phyloP scores from a whole-genome alignment of 2,329 filamentous ascomycete species.

The Penicillium sp. region DNA sequence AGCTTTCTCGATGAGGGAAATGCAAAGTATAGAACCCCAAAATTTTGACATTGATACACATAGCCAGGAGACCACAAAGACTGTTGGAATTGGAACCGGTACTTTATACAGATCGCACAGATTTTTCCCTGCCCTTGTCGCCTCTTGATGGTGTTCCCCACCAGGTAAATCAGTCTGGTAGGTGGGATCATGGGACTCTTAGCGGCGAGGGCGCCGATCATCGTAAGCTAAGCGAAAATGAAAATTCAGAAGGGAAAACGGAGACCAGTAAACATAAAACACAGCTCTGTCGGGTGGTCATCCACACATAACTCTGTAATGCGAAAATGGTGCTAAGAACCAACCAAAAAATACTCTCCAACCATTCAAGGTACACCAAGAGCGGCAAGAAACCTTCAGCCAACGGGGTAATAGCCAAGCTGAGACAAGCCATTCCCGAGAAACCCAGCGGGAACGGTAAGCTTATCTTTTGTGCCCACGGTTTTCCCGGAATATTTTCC shows the following conservation, averaged over 20 bases:
- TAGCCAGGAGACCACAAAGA: background rate
- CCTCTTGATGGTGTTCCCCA: constrained; percentile 20
- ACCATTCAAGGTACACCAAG: constrained; percentile 9
- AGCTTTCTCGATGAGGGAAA: background rate
- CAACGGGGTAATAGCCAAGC: constrained; percentile 20
- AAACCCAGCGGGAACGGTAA: constrained; percentile 5
- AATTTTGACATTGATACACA: constrained; percentile 5
- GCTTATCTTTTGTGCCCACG: constrained; percentile 6
- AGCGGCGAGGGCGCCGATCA: constrained; percentile 23
- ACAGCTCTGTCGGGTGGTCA: background rate
- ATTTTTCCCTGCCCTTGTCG: constrained; percentile 12
- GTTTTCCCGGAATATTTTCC: background rate
- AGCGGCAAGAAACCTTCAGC: constrained; percentile 3
- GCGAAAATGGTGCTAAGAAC: constrained; percentile 10
- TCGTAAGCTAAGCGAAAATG: constrained; percentile 20
- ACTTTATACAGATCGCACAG: constrained; percentile 8
- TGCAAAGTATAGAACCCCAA: background rate
- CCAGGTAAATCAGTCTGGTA: constrained; percentile 8
- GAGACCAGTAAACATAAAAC: background rate
- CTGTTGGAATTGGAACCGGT: background rate
- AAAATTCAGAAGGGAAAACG: constrained; percentile 2
- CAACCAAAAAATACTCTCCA: constrained; percentile 12
- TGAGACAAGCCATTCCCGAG: constrained; percentile 5
- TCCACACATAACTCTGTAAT: background rate
- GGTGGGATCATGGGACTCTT: constrained; percentile 12